These are phyloP conservation scores for Papiliotrema nemorosa DNA, from an alignment of 1,284 basidiomycete genomes.

Conservation along the genomic window DNA sequence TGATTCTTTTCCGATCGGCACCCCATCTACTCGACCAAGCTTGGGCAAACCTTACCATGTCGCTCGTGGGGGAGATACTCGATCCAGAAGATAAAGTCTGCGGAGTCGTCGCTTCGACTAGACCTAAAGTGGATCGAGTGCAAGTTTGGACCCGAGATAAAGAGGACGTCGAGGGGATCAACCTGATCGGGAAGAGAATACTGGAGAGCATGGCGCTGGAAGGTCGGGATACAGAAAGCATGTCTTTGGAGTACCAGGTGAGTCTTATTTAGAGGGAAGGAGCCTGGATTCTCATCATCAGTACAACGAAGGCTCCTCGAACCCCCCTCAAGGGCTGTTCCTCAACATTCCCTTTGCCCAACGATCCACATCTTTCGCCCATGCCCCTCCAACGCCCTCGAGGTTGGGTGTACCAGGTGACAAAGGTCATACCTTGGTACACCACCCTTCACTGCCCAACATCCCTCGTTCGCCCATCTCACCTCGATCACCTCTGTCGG, in stretches of 20 bases:
- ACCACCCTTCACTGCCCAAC: slow-evolving; percentile 4
- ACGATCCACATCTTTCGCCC: slow-evolving; percentile 5
- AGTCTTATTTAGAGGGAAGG: slow-evolving; percentile 4
- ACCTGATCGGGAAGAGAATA: slow-evolving; percentile 74
- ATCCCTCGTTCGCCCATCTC: not conserved
- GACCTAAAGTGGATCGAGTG: slow-evolving; percentile 82
- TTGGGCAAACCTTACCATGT: slow-evolving; percentile 89
- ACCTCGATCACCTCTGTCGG: not conserved
- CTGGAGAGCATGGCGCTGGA: slow-evolving; percentile 61
- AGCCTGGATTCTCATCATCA: slow-evolving; percentile 1
- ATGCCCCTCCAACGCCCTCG: slow-evolving; percentile 13
- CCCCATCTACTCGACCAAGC: slow-evolving; percentile 77
- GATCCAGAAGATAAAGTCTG: slow-evolving; percentile 84
- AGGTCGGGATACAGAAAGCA: slow-evolving; percentile 62
- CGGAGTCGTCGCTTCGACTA: slow-evolving; percentile 81
- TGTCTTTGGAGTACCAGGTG: slow-evolving; percentile 86
- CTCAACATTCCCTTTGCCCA: slow-evolving; percentile 24
- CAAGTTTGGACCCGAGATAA: slow-evolving; percentile 82
- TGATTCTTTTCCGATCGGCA: slow-evolving; percentile 75
- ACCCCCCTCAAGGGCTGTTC: slow-evolving; percentile 23
- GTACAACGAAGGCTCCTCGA: slow-evolving; percentile 25
- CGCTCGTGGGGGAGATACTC: slow-evolving; percentile 82
- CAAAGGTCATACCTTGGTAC: not conserved
- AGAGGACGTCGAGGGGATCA: slow-evolving; percentile 71
- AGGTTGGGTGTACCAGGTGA: slow-evolving; percentile 4